These are phyloP conservation scores for Chaetomiaceae sp. DNA, from an alignment of 2,329 filamentous ascomycete species.

Conservation along the genomic window DNA sequence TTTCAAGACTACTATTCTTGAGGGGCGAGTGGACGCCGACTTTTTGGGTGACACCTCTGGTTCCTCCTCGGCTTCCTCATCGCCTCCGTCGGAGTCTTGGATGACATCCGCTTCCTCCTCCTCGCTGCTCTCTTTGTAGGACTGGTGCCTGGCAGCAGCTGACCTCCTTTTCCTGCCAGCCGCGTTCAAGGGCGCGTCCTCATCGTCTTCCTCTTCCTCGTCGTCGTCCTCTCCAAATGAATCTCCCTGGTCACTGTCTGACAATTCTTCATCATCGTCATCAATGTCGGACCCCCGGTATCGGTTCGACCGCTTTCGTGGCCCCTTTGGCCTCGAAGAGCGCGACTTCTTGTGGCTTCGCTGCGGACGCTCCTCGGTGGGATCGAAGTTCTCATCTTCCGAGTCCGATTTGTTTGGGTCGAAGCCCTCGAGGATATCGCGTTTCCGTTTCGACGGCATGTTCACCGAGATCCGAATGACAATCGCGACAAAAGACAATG, in stretches of 20 bases:
- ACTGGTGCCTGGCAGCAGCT: conserved; percentile 37
- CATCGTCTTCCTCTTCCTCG: conserved; percentile 33
- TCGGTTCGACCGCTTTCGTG: conserved; percentile 34
- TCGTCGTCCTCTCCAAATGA: conserved; percentile 41
- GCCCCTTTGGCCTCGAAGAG: conserved; percentile 28
- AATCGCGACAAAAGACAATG: neutral
- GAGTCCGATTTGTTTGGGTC: conserved; percentile 63
- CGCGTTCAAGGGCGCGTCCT: conserved; percentile 32
- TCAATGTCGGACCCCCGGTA: conserved; percentile 59
- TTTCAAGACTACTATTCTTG: conserved; percentile 28
- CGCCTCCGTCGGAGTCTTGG: conserved; percentile 33
- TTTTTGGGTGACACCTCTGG: conserved; percentile 24
- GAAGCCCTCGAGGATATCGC: conserved; percentile 49
- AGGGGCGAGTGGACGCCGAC: conserved; percentile 11
- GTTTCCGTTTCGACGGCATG: conserved; percentile 52
- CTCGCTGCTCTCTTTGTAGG: conserved; percentile 42
- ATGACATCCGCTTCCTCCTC: conserved; percentile 33
- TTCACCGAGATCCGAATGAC: neutral
- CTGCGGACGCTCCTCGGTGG: conserved; percentile 39
- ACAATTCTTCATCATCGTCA: conserved; percentile 51
- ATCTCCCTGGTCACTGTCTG: conserved; percentile 46
- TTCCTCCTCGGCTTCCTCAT: conserved; percentile 35
- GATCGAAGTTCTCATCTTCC: conserved; percentile 61
- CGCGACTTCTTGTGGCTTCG: conserved; percentile 35
- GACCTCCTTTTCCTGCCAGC: conserved; percentile 43